Evolutionary conservation across 164 flowering plant species (phyloP).

Genomic region (Brasenia schreberi): DNA sequence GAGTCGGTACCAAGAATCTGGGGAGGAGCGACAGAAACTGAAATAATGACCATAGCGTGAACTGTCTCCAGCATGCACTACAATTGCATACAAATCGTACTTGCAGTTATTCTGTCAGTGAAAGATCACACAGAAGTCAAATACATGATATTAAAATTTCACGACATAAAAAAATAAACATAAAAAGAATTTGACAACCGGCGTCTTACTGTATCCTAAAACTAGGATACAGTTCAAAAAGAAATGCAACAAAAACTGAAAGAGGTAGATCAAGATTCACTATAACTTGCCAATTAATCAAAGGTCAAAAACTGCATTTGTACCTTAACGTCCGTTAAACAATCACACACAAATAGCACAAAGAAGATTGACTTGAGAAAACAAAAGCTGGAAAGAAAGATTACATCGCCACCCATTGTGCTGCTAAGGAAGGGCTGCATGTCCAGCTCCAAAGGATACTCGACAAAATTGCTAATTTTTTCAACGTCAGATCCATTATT

Average conservation of each 20-base stretch:
- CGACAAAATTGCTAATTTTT: constrained; percentile 60
- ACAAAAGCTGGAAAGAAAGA: constrained; percentile 3
- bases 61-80: constrained; percentile 56
- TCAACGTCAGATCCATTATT: constrained; percentile 45
- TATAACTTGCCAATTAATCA: background rate
- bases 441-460: constrained; percentile 66
- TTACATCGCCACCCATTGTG: constrained; percentile 25
- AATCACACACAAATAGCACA: too few species aligned
- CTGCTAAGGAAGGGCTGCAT: constrained; percentile 40
- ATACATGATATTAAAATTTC: background rate
- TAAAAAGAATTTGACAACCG: background rate
- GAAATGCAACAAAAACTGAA: background rate
- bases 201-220: background rate
- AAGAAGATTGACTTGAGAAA: too few species aligned
- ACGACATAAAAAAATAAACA: background rate
- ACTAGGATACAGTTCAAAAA: background rate
- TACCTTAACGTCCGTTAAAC: too few species aligned
- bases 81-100: constrained; percentile 74
- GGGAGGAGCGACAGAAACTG: constrained; percentile 56
- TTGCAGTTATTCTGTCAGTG: constrained; percentile 29
- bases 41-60: constrained; percentile 71
- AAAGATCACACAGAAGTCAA: background rate
- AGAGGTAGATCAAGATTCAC: background rate
- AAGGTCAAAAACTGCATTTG: too few species aligned
- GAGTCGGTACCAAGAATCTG: constrained; percentile 52